Conservation (phyloP, 495 filamentous ascomycete genomes). For the Aspergillus haitiensis region DNA sequence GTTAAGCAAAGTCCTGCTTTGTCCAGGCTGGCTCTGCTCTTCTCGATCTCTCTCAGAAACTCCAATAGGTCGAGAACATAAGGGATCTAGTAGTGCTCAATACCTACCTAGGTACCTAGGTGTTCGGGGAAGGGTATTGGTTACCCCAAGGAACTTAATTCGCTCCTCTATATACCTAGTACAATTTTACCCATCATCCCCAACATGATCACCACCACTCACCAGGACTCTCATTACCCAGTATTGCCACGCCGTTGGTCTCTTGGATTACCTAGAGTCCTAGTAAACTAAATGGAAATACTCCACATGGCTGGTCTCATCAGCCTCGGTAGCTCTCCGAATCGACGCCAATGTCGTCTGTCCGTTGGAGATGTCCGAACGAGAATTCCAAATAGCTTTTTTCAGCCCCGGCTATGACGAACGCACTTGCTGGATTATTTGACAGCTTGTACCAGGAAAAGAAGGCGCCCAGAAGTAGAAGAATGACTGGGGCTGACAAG, state of each 20-base stretch:
- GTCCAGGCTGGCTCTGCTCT: not conserved
- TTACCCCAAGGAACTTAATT: not conserved
- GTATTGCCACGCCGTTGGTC: not conserved
- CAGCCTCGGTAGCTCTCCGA: conserved; percentile 11
- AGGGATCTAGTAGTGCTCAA: not conserved
- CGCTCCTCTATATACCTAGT: not conserved
- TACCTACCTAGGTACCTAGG: not conserved
- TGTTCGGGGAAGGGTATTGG: not conserved
- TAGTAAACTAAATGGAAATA: conserved; percentile 1
- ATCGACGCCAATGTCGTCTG: conserved; percentile 10
- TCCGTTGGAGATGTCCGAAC: conserved; percentile 22
- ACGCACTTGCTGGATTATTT: conserved; percentile 7
- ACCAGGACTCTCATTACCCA: not conserved
- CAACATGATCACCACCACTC: not conserved
- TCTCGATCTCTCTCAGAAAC: not conserved
- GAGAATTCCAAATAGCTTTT: conserved; percentile 21
- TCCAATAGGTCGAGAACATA: not conserved
- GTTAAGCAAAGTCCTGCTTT: not conserved
- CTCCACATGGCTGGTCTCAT: conserved; percentile 13
- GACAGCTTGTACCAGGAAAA: conserved; percentile 10
- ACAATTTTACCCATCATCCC: not conserved
- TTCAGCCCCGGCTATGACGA: not conserved
- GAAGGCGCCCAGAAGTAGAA: conserved; percentile 23
- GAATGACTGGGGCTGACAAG: conserved; percentile 34
- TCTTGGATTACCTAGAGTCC: not conserved